Percentiles rank a stretch among this genome's conserved stretches.
Conservation (phyloP, 1,284 basidiomycete genomes). For the Somion occarium region DNA sequence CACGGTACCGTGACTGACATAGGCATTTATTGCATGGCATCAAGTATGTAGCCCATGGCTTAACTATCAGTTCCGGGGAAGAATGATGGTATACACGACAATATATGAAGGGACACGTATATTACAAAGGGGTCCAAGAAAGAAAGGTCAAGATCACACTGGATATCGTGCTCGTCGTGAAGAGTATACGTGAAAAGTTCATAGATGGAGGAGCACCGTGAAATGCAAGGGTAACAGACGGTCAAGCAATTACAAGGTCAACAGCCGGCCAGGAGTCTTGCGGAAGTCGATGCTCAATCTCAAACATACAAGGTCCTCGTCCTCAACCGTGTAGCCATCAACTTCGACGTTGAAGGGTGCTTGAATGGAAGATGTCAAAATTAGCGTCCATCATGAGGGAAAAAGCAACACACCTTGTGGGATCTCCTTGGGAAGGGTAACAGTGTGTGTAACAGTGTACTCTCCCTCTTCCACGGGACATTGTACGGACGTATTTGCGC, state of each 20-base stretch:
- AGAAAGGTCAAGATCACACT: no score
- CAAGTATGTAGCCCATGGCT: no score
- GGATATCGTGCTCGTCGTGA: not conserved
- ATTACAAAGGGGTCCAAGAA: no score
- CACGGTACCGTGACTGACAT: no score
- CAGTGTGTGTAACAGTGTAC: slow-evolving; percentile 74
- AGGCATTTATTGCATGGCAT: no score
- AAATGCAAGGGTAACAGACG: not conserved
- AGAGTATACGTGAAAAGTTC: not conserved
- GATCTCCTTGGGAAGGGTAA: slow-evolving; percentile 84
- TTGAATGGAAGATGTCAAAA: slow-evolving; percentile 25
- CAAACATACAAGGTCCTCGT: slow-evolving; percentile 79
- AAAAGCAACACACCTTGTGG: slow-evolving; percentile 61
- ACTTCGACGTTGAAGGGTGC: slow-evolving; percentile 85
- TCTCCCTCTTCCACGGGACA: slow-evolving; percentile 75
- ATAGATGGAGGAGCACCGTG: not conserved
- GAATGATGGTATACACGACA: no score
- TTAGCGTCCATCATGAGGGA: not conserved
- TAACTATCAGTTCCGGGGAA: no score
- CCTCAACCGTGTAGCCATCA: slow-evolving; percentile 70
- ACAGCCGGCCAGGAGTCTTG: slow-evolving; percentile 11
- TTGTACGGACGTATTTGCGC: slow-evolving; percentile 65
- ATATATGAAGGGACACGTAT: no score
- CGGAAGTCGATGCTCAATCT: slow-evolving; percentile 75
- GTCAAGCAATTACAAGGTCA: slow-evolving; percentile 3